Evolutionary conservation across 129 eudicot species (phyloP).

Genomic region (Ambrosia trifida): DNA sequence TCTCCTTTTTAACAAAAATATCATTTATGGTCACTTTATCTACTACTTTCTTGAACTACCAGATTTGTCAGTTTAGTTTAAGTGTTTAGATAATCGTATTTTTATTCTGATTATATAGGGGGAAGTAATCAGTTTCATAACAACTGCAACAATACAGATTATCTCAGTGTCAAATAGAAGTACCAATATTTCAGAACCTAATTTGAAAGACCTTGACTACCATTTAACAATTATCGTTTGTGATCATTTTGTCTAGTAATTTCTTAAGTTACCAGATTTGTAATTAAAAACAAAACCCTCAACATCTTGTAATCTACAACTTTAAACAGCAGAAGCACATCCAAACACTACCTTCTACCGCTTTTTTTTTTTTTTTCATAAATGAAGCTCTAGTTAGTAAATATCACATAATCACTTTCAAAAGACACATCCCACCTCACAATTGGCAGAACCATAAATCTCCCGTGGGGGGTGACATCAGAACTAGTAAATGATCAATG

Average conservation of each 20-base stretch:
- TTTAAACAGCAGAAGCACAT: background rate
- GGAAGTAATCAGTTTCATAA: too few species aligned
- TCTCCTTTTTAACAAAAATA: background rate
- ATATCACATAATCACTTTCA: background rate
- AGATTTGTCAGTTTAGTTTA: too few species aligned
- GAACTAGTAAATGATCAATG: background rate
- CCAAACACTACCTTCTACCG: background rate
- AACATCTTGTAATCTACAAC: background rate
- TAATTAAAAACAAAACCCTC: too few species aligned
- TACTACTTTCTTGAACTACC: too few species aligned
- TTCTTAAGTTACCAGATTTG: background rate
- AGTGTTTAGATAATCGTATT: too few species aligned
- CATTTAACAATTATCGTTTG: too few species aligned
- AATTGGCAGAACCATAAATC: background rate
- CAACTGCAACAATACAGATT: too few species aligned
- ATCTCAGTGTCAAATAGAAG: too few species aligned
- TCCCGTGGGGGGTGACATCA: background rate
- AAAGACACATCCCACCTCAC: constrained; percentile 14
- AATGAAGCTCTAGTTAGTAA: background rate
- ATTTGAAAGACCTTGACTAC: too few species aligned
- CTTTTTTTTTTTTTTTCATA: background rate
- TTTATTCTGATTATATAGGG: too few species aligned
- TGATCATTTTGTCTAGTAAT: background rate
- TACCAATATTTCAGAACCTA: too few species aligned
- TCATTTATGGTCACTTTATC: too few species aligned